Percentiles rank a stretch among this genome's conserved stretches.
Evolutionary conservation across 441 rosid genomes (phyloP).

Genomic region (Cnidoscolus chayamansa): DNA sequence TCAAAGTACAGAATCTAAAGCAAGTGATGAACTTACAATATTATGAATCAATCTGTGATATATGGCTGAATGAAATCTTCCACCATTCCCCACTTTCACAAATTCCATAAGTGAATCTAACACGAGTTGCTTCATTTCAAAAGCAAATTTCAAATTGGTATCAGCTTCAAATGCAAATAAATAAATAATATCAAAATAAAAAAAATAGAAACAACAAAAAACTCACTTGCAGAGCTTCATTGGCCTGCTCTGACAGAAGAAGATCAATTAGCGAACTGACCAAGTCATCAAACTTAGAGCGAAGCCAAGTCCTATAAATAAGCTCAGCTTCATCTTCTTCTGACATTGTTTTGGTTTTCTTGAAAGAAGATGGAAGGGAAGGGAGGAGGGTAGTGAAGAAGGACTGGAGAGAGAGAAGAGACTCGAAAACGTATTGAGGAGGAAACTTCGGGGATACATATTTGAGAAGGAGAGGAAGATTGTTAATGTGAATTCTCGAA

Average conservation of each 20-base stretch:
- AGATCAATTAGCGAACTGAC: constrained; percentile 48
- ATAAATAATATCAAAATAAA: too few relatives aligned
- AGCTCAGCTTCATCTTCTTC: constrained; percentile 43
- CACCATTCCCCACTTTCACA: constrained; percentile 68
- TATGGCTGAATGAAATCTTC: constrained; percentile 67
- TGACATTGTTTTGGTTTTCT: neutral
- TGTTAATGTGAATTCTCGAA: constrained; percentile 66
- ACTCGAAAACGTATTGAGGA: constrained; percentile 62
- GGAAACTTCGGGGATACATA: constrained; percentile 54
- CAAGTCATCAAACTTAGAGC: constrained; percentile 76
- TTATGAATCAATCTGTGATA: constrained; percentile 58
- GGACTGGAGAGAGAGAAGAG: constrained; percentile 85
- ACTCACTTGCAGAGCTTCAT: constrained; percentile 58
- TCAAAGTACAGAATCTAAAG: neutral
- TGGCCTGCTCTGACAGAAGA: constrained; percentile 42
- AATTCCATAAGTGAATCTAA: constrained; percentile 80
- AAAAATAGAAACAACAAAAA: neutral
- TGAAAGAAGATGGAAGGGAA: constrained; percentile 48
- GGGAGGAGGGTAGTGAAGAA: constrained; percentile 80
- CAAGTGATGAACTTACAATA: constrained; percentile 45
- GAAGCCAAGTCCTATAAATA: constrained; percentile 69
- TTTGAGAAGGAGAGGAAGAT: constrained; percentile 71
- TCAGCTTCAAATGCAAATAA: neutral
- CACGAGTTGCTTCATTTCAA: constrained; percentile 55
- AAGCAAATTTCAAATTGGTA: neutral